Evolutionary conservation across 1,139 yeast genomes (phyloP).

Genomic region (Sugiyamaella sp.): DNA sequence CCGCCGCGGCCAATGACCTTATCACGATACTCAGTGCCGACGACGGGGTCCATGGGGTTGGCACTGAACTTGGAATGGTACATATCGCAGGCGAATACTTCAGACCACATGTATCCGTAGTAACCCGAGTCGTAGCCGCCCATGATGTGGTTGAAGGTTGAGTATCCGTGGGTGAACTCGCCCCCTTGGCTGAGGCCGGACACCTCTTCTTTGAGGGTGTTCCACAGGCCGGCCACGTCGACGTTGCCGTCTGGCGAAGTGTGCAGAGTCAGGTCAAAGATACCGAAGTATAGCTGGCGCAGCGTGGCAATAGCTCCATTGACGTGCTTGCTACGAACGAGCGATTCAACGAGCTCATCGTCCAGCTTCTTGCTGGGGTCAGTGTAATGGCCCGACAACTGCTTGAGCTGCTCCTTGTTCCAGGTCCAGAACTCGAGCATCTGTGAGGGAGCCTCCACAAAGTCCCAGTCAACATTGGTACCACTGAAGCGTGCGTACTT

Average conservation of each 20-base stretch:
- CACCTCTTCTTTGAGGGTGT: conserved; percentile 59
- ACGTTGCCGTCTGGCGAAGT: conserved; percentile 49
- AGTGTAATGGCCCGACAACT: conserved; percentile 64
- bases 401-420: conserved; percentile 62
- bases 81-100: conserved; percentile 83
- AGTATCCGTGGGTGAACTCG: conserved; percentile 64
- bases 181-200: conserved; percentile 58
- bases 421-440: conserved; percentile 90
- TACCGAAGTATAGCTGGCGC: conserved; percentile 76
- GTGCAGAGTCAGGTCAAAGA: conserved; percentile 76
- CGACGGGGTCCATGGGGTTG: conserved; percentile 64
- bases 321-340: conserved; percentile 70
- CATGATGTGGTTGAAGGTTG: conserved; percentile 80
- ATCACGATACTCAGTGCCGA: conserved; percentile 71
- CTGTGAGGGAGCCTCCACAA: conserved; percentile 89
- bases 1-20: conserved; percentile 73
- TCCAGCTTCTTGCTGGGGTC: conserved; percentile 60
- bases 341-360: conserved; percentile 60
- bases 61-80: conserved; percentile 69
- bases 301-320: conserved; percentile 70
- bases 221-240: conserved; percentile 59
- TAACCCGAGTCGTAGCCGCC: conserved; percentile 88
- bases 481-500: conserved; percentile 71
- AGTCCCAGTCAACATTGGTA: conserved; percentile 76
- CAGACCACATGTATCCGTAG: conserved; percentile 84